Base-by-base conservation (phyloP, 805 yeast species). In the Cyberlindnera euphorbiae region DNA sequence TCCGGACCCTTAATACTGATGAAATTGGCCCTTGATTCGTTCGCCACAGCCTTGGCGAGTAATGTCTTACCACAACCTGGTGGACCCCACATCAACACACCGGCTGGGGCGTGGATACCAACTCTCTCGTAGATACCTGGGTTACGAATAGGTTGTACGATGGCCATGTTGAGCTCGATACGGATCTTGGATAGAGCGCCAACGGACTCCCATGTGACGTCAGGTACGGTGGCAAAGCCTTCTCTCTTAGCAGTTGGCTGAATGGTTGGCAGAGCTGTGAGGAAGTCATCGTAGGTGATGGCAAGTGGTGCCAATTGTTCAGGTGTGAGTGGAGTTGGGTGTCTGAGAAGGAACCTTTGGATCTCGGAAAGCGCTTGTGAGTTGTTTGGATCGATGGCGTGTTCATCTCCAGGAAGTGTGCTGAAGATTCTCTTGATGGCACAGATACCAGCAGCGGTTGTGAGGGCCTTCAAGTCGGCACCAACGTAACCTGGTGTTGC, bases 11-110 rank as follows among this genome's bases (percentile, higher is more conserved):
- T 82, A 22, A 93, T 88, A 9, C 96, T 84, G 26, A 93, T 93
- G 60, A 93, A 93, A 57, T 93, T 93, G 10, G 97, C 97, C 35
- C 94, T 73, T 0, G 96, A 87, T 60, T 93, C 97, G 57, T 90
- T 90, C 9, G 98, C 98, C 3, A 93, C 97, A 2, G 98, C 98
- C 54, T 93, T 93, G 1, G 97, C 97, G 19, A 93, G 67, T 33
- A 93, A 67, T 0, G 98, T 93, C 57, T 93, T 93, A 71, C 98
- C 98, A 65, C 97, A 93, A 25, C 98, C 98, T 4, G 98, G 98
- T 2, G 98, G 98, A 0, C 98, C 98, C 98, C 98, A 93, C 69
- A 93, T 73, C 17, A 93, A 64, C 1, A 93, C 98, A 39, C 98
- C 98, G 0, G 96, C 88, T 3, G 97, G 97, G 0, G 97, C 96